Base-by-base conservation (phyloP, 371 early-diverging fungal genomes). In the Mortierella sp. region DNA sequence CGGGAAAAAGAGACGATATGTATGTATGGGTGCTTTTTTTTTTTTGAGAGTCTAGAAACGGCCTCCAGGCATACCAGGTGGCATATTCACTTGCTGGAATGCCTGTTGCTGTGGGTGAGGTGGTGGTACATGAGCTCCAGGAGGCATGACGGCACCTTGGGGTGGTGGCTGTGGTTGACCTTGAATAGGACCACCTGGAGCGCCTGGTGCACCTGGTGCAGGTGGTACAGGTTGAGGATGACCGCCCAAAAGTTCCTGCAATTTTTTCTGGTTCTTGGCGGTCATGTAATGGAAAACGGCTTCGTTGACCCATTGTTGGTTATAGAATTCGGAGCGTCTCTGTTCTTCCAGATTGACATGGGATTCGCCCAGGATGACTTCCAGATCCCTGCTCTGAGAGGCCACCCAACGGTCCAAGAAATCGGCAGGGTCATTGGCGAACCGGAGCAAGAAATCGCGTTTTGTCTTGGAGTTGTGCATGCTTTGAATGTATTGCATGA, bases 351-450 rank as follows among this genome's bases (percentile, higher is more conserved):
- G 65, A 70, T 94, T 95, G 30, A 93, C 86, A 41, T 90, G 88
- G 23, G 84, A 88, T 71, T 95, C 96, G 34, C 96, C 97, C 58
- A 96, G 70, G 21, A 96, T 90, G 19, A 91, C 82, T 81, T 96
- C 95, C 67, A 97, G 74, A 81, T 98, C 98, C 52, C 94, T 84
- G 61, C 92, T 90, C 82, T 97, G 97, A 72, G 90, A 91, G 13
- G 93, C 95, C 28, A 97, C 84, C 95, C 95, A 96, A 58, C 90
- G 86, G 72, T 96, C 94, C 66, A 96, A 88, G 78, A 97, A 97
- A 28, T 89, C 91, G 24, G 91, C 91, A 0, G 98, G 98, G 59
- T 94, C 89, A 30, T 89, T 82, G 5, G 94, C 86, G 81, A 97
- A 98, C 46, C 90, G 83, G 43, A 91, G 81, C 85, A 98, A 84